Evolutionary conservation across 169 alveolate genomes (phyloP).

Genomic region (Toxoplasma gondii): DNA sequence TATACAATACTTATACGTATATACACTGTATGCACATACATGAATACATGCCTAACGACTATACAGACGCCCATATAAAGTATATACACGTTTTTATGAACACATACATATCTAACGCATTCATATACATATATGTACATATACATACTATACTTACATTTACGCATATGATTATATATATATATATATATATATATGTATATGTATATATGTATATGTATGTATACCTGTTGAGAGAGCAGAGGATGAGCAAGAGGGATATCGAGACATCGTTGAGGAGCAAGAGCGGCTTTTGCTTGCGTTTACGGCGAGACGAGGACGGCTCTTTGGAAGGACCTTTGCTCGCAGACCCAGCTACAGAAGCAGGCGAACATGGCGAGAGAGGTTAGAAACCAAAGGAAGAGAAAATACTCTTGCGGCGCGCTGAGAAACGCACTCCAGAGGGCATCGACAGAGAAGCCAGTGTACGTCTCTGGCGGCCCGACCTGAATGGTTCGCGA

Average conservation of each 20-base stretch:
- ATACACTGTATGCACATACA: no score
- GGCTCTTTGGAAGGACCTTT: constrained; percentile 48
- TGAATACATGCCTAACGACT: no score
- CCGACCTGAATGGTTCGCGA: constrained; percentile 39
- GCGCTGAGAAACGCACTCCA: constrained; percentile 55
- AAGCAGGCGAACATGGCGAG: constrained; percentile 17
- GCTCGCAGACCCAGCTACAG: constrained; percentile 65
- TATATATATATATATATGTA: background rate
- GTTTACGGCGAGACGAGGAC: constrained; percentile 54
- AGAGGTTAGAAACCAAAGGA: background rate
- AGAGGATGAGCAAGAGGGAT: no score
- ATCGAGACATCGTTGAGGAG: no score
- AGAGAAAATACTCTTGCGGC: constrained; percentile 55
- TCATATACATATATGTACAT: no score
- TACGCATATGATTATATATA: background rate
- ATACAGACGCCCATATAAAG: no score
- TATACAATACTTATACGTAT: no score
- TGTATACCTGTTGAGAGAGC: background rate
- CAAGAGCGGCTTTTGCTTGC: no score
- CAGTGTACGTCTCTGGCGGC: constrained; percentile 49
- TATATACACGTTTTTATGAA: no score
- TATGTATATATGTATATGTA: constrained; percentile 9
- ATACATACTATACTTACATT: no score
- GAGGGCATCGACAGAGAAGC: constrained; percentile 40
- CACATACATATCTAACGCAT: no score